These are phyloP conservation scores for Leccinum rimulosum DNA, from an alignment of 768 basidiomycete species.

Conservation along the genomic window DNA sequence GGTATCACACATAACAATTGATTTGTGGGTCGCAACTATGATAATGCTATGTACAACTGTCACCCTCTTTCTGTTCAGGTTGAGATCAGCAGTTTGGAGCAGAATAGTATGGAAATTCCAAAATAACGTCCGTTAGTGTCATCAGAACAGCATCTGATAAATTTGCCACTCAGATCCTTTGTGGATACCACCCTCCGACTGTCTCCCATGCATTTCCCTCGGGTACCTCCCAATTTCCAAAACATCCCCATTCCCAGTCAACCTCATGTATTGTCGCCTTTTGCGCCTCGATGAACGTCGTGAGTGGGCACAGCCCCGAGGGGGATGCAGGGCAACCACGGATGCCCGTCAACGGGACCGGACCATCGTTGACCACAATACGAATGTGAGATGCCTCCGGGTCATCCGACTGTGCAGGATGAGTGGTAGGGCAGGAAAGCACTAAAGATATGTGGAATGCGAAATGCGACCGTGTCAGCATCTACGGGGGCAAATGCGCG, in stretches of 20 bases:
- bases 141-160: not conserved
- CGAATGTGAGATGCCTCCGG: constrained; percentile 57
- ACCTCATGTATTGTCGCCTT: constrained; percentile 60
- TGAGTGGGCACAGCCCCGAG: constrained; percentile 70
- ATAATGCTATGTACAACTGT: not conserved
- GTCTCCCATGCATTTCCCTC: constrained; percentile 70
- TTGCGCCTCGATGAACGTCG: constrained; percentile 68
- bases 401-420: constrained; percentile 18
- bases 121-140: not conserved
- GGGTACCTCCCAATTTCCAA: constrained; percentile 73
- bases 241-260: constrained; percentile 76
- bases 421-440: constrained; percentile 45
- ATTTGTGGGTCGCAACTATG: not conserved
- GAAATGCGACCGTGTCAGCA: not conserved
- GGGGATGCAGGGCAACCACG: constrained; percentile 62
- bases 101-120: not conserved
- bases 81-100: not conserved
- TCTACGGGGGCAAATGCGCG: not conserved
- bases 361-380: constrained; percentile 85
- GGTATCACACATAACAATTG: not conserved
- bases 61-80: not conserved
- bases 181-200: constrained; percentile 26
- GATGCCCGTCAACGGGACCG: constrained; percentile 76
- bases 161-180: not conserved
- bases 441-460: constrained; percentile 40